Conservation (phyloP, 1,284 basidiomycete species). For the Gymnopus androsaceus region DNA sequence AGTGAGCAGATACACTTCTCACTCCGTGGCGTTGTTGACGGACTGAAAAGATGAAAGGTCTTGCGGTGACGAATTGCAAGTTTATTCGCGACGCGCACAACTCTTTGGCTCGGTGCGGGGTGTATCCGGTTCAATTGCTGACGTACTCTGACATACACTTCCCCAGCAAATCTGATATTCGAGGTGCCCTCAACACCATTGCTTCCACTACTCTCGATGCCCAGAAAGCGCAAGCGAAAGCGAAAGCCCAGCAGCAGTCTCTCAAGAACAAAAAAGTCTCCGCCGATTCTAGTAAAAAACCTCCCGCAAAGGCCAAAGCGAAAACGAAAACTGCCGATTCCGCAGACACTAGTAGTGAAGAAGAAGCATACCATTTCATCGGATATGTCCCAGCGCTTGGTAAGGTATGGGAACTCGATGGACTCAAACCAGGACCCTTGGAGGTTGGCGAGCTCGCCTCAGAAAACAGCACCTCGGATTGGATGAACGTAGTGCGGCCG, state of each 20-base stretch:
- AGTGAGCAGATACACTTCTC: constrained; percentile 36
- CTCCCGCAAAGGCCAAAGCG: constrained; percentile 25
- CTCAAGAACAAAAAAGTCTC: not conserved
- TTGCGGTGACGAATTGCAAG: constrained; percentile 56
- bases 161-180: constrained; percentile 56
- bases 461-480: constrained; percentile 26
- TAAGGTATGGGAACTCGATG: constrained; percentile 65
- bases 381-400: constrained; percentile 62
- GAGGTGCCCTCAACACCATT: constrained; percentile 48
- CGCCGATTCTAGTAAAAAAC: not conserved
- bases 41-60: constrained; percentile 54
- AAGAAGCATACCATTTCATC: constrained; percentile 63
- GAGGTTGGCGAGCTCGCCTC: constrained; percentile 57
- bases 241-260: not conserved
- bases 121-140: not conserved
- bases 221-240: constrained; percentile 26
- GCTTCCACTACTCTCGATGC: constrained; percentile 46
- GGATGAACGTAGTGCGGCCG: constrained; percentile 64
- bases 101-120: constrained; percentile 52
- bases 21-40: not conserved
- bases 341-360: constrained; percentile 30
- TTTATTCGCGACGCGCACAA: constrained; percentile 58
- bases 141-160: constrained; percentile 5
- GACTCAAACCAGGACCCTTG: constrained; percentile 54
- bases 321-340: constrained; percentile 22